Evolutionary conservation across 1,284 basidiomycete genomes (phyloP).

Genomic region (Phlebopus sp.): DNA sequence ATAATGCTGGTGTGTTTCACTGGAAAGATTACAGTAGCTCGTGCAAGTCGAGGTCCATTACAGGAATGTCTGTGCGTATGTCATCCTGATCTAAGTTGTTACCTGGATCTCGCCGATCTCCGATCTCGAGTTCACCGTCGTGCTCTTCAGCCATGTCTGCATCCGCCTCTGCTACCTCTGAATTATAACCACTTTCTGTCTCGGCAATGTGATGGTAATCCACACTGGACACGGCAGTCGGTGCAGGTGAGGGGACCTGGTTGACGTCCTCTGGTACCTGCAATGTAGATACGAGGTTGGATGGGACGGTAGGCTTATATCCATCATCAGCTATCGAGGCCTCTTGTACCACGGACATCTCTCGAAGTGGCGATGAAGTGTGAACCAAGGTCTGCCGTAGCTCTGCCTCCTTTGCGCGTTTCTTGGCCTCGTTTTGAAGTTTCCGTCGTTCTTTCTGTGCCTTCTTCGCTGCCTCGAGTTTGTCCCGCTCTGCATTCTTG

Average conservation of each 20-base stretch:
- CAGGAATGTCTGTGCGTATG: constrained; percentile 15
- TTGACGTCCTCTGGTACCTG: constrained; percentile 25
- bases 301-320: constrained; percentile 23
- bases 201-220: constrained; percentile 37
- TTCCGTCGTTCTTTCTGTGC: constrained; percentile 49
- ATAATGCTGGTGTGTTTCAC: background rate
- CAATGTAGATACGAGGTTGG: constrained; percentile 20
- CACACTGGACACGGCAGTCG: constrained; percentile 45
- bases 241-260: constrained; percentile 46
- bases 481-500: constrained; percentile 39
- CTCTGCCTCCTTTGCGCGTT: constrained; percentile 41
- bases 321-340: constrained; percentile 22
- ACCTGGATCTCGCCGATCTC: constrained; percentile 19
- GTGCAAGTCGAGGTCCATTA: constrained; percentile 28
- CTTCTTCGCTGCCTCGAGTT: constrained; percentile 47
- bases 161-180: constrained; percentile 35
- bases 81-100: constrained; percentile 1
- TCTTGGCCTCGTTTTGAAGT: constrained; percentile 50
- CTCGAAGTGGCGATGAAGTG: constrained; percentile 29
- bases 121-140: constrained; percentile 25
- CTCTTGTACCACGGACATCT: constrained; percentile 25
- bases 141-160: constrained; percentile 16
- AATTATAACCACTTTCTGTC: constrained; percentile 47
- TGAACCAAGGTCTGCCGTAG: constrained; percentile 22
- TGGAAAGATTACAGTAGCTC: constrained; percentile 20